Conservation (phyloP, 805 yeast species). For the Wickerhamiella nectarea region DNA sequence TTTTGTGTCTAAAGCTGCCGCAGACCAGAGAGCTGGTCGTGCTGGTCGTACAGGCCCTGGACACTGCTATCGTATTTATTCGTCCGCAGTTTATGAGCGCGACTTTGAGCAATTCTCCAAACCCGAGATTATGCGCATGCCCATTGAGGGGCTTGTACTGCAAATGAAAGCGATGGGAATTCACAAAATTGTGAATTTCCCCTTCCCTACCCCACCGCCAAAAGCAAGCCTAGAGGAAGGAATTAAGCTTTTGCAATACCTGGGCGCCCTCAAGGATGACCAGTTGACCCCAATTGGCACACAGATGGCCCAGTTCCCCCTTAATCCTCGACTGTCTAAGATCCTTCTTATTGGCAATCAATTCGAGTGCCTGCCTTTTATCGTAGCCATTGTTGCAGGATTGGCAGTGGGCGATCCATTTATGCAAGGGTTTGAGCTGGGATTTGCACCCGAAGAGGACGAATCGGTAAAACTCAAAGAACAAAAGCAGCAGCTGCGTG, state of each 20-base stretch:
- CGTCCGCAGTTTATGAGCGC: slow-evolving; percentile 85
- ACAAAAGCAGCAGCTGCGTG: slow-evolving; percentile 32
- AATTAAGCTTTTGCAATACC: slow-evolving; percentile 46
- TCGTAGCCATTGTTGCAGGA: slow-evolving; percentile 86
- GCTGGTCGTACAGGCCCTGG: slow-evolving; percentile 99
- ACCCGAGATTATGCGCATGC: slow-evolving; percentile 91
- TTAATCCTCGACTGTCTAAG: slow-evolving; percentile 86
- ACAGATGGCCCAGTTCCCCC: slow-evolving; percentile 80
- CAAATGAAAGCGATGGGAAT: slow-evolving; percentile 97
- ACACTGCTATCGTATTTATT: slow-evolving; percentile 80
- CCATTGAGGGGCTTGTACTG: slow-evolving; percentile 88
- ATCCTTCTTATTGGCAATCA: slow-evolving; percentile 83
- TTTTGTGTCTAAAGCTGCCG: slow-evolving; percentile 92
- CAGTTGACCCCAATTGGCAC: slow-evolving; percentile 65
- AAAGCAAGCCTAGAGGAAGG: slow-evolving; percentile 46
- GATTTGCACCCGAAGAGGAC: slow-evolving; percentile 15
- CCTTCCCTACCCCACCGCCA: slow-evolving; percentile 91
- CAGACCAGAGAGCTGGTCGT: slow-evolving; percentile 90
- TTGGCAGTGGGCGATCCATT: slow-evolving; percentile 91
- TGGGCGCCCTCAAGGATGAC: slow-evolving; percentile 65
- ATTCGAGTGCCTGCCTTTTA: slow-evolving; percentile 67
- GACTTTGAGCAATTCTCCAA: slow-evolving; percentile 69
- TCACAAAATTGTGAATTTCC: slow-evolving; percentile 77
- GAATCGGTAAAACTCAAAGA: slow-evolving; percentile 15
- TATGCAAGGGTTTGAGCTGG: slow-evolving; percentile 25